A percentile compares a stretch with the other conserved stretches of the same genome.
phyloP scores from a whole-genome alignment of 768 basidiomycete species.

The Gautieria morchelliformis region DNA sequence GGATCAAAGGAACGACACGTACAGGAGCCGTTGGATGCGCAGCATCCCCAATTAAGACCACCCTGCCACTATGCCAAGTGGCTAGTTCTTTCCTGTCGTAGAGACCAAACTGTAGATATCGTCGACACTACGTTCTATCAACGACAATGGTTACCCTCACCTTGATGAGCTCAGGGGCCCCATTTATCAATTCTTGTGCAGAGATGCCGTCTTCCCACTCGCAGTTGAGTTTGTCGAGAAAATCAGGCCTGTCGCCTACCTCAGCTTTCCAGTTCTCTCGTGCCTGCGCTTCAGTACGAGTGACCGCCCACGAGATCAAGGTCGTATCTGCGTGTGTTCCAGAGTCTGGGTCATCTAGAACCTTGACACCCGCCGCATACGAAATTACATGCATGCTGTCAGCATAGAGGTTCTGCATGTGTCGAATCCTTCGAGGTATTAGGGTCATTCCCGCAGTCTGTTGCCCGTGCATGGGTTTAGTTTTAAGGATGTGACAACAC shows the following conservation, averaged over 20 bases:
- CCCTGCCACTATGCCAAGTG: conserved; percentile 32
- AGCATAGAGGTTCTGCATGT: conserved; percentile 25
- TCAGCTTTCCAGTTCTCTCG: conserved; percentile 35
- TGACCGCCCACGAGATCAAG: conserved; percentile 14
- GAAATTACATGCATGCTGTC: conserved; percentile 29
- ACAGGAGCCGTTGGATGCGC: conserved; percentile 39
- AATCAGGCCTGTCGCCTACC: conserved; percentile 12
- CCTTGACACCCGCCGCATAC: conserved; percentile 20
- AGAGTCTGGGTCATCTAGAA: neutral
- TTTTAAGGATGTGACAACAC: neutral
- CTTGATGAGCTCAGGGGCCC: conserved; percentile 19
- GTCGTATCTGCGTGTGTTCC: neutral
- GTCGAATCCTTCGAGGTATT: conserved; percentile 13
- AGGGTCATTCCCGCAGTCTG: conserved; percentile 29
- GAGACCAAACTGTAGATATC: conserved; percentile 28
- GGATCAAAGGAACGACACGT: conserved; percentile 9
- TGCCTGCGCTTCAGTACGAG: conserved; percentile 26
- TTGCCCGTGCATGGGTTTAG: neutral
- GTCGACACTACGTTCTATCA: neutral
- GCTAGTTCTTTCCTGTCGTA: conserved; percentile 34
- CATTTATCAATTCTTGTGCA: conserved; percentile 18
- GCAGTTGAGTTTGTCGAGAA: conserved; percentile 17
- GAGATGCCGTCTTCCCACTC: conserved; percentile 17
- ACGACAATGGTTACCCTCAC: conserved; percentile 9
- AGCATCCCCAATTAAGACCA: conserved; percentile 35